phyloP scores from a whole-genome alignment of 495 filamentous ascomycete species.

The Xylaria telfairii region DNA sequence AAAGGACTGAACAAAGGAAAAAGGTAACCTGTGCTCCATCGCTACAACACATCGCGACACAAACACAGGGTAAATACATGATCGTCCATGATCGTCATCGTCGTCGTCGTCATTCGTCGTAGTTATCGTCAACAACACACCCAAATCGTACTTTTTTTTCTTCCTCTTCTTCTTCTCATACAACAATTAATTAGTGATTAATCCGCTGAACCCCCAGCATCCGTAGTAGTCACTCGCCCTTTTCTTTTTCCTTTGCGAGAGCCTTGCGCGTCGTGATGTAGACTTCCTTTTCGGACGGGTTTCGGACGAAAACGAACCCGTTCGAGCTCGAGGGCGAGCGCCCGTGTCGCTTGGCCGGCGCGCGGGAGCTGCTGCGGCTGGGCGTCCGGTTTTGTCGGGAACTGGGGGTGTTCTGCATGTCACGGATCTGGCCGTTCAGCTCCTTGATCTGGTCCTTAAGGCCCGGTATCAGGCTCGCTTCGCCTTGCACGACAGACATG shows the following conservation, averaged over 20 bases:
- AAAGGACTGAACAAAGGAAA: slow-evolving; percentile 20
- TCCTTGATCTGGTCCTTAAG: slow-evolving; percentile 23
- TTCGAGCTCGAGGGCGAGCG: slow-evolving; percentile 30
- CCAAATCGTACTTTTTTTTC: neutral
- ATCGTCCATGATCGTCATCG: slow-evolving; percentile 13
- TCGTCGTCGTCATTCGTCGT: slow-evolving; percentile 15
- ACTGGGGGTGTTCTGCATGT: slow-evolving; percentile 7
- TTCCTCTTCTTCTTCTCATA: slow-evolving; percentile 13
- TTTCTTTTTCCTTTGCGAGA: slow-evolving; percentile 28
- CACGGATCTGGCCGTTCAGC: slow-evolving; percentile 20
- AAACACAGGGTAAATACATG: slow-evolving; percentile 6
- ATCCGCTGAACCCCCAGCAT: slow-evolving; percentile 15
- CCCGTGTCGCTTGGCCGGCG: slow-evolving; percentile 32
- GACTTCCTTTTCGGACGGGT: slow-evolving; percentile 31
- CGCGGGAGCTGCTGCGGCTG: slow-evolving; percentile 37
- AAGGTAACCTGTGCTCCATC: slow-evolving; percentile 1
- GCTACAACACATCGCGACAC: slow-evolving; percentile 5
- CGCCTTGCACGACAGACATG: slow-evolving; percentile 6
- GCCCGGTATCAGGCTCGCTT: slow-evolving; percentile 14
- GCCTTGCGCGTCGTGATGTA: slow-evolving; percentile 36
- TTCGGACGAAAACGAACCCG: slow-evolving; percentile 38
- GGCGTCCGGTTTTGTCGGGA: slow-evolving; percentile 19
- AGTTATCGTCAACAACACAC: neutral
- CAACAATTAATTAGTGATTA: neutral
- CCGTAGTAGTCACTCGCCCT: slow-evolving; percentile 23